Evolutionary conservation across 345 rosid genomes (phyloP), one percentile per base, ranked within the genome.

Genomic region (Rhodomyrtus tomentosa): DNA sequence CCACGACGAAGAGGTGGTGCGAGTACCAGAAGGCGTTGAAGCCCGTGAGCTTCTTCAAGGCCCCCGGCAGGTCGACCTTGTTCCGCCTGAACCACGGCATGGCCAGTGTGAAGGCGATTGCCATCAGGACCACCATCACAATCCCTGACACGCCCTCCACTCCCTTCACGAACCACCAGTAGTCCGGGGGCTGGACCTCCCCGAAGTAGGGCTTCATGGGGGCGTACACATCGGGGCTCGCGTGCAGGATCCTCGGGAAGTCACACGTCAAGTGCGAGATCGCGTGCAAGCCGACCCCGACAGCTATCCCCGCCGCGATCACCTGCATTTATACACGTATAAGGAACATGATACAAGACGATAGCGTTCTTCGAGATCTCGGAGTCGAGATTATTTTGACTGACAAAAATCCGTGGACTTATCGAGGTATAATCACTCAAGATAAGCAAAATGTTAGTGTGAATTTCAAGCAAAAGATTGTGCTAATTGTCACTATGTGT

Each of bases 21-120:
- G 98, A 93, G 86, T 95, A 95, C 98, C 98, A 95, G 84, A 95
- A 95, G 62, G 98, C 98, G 81, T 95, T 95, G 86, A 96, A 96
- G 45, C 99, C 99, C 1, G 99, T 93, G 56, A 96, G 93, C 86
- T 88, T 95, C 87, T 91, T 93, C 13, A 96, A 89, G 45, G 91
- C 90, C 3, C 88, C 94, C 49, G 99, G 99, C 32, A 93, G 82
- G 83, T 94, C 93, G 85, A 95, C 91, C 90, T 86, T 92, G 93
- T 88, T 94, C 24, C 98, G 90, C 85, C 98, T 89, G 58, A 95
- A 94, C 98, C 98, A 95, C 25, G 96, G 98, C 10, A 98, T 93
- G 45, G 98, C 98, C 10, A 96, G 87, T 15, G 95, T 93, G 85
- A 94, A 96, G 1, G 98, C 99, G 82, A 94, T 93, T 50, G 90